phyloP scores from a whole-genome alignment of 2,329 filamentous ascomycete species.

The Fusarium gaditjirri region DNA sequence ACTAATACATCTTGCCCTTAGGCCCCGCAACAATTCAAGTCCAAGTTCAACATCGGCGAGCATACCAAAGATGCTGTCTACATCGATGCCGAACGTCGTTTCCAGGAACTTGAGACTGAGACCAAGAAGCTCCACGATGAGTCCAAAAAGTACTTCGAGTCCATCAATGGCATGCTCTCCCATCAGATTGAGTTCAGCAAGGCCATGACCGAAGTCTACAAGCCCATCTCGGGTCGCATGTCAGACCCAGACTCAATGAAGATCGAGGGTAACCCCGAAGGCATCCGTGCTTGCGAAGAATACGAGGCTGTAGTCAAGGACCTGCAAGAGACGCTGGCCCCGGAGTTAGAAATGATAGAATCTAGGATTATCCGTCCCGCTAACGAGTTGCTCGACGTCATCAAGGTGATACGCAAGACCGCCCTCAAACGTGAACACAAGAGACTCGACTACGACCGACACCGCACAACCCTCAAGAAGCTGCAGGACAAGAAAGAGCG shows the following conservation, averaged over 20 bases:
- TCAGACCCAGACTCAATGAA: slow-evolving; percentile 89
- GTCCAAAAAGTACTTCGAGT: slow-evolving; percentile 95
- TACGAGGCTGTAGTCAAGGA: slow-evolving; percentile 93
- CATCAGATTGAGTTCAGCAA: slow-evolving; percentile 99
- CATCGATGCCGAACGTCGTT: slow-evolving; percentile 91
- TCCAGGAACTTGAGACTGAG: slow-evolving; percentile 92
- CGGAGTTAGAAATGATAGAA: slow-evolving; percentile 98
- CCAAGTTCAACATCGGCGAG: slow-evolving; percentile 94
- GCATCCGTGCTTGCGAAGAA: slow-evolving; percentile 94
- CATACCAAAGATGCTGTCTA: slow-evolving; percentile 96
- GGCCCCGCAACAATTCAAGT: slow-evolving; percentile 92
- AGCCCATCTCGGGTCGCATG: slow-evolving; percentile 94
- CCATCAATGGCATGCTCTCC: slow-evolving; percentile 96
- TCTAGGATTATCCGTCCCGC: slow-evolving; percentile 89
- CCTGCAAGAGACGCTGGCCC: slow-evolving; percentile 85
- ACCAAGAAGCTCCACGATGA: slow-evolving; percentile 98
- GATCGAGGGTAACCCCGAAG: slow-evolving; percentile 88
- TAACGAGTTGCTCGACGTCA: slow-evolving; percentile 91
- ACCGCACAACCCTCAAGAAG: slow-evolving; percentile 86
- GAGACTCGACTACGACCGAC: slow-evolving; percentile 94
- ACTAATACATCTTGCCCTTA: slow-evolving; percentile 42
- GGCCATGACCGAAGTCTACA: slow-evolving; percentile 96
- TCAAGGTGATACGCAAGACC: slow-evolving; percentile 94
- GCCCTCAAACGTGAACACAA: slow-evolving; percentile 94
- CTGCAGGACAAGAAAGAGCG: slow-evolving; percentile 98